phyloP scores from a whole-genome alignment of 108 stramenopile genomes.

The Cyclotella choctawhatcheeana region DNA sequence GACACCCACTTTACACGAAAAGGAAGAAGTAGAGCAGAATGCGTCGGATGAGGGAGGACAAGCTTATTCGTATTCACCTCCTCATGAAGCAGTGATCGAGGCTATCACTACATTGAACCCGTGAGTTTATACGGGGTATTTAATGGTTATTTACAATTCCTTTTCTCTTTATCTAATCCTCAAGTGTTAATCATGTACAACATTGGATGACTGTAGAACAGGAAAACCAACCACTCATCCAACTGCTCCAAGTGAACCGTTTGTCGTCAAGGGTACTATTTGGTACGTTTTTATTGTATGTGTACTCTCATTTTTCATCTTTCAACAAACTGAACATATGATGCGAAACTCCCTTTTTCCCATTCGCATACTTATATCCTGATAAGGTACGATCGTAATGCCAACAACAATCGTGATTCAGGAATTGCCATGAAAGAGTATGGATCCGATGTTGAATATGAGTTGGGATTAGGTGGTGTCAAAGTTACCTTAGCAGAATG shows the following conservation, averaged over 20 bases:
- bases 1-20: no score
- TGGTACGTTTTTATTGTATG: conserved; percentile 2
- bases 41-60: no score
- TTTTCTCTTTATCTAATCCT: no score
- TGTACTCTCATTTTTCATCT: not conserved
- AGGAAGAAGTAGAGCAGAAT: no score
- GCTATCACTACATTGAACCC: no score
- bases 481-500: not conserved
- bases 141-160: no score
- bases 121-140: no score
- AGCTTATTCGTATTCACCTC: no score
- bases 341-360: not conserved
- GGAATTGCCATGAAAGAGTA: not conserved
- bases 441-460: not conserved
- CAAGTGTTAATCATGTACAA: no score
- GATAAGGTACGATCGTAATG: conserved; percentile 5
- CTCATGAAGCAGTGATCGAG: no score
- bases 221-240: not conserved
- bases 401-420: not conserved
- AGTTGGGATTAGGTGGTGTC: not conserved
- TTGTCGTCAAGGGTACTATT: not conserved
- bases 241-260: conserved; percentile 3
- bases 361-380: not conserved
- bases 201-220: no score
- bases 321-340: not conserved